These are phyloP conservation scores for Durusdinium trenchii DNA, from an alignment of 73 alveolate genomes.

Conservation along the genomic window DNA sequence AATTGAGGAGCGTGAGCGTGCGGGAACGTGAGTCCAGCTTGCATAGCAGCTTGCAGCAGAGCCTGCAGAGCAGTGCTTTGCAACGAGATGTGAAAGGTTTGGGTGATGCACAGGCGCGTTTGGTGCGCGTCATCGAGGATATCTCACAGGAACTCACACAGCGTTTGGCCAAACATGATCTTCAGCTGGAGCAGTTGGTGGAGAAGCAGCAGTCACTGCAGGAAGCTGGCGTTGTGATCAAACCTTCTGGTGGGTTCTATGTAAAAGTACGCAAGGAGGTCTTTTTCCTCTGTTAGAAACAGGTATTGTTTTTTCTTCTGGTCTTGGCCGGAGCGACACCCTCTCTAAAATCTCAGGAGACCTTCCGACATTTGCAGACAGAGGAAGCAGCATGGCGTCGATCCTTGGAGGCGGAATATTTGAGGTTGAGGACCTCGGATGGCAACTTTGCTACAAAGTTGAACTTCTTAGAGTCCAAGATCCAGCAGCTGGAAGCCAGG, in stretches of 20 bases:
- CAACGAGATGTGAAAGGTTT: constrained; percentile 79
- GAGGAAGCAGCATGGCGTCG: constrained; percentile 21
- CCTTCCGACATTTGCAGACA: constrained; percentile 3
- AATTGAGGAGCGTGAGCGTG: too few species aligned
- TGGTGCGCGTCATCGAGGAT: constrained; percentile 78
- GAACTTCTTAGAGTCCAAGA: constrained; percentile 62
- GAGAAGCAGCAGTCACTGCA: constrained; percentile 39
- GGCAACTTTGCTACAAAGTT: constrained; percentile 43
- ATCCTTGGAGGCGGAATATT: constrained; percentile 75
- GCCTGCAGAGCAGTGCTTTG: not conserved
- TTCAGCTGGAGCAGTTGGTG: constrained; percentile 3
- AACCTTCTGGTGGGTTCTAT: too few species aligned
- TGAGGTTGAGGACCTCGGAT: constrained; percentile 67
- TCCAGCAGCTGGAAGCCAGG: not conserved
- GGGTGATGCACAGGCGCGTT: constrained; percentile 60
- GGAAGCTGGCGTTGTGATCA: too few species aligned
- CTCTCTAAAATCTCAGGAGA: constrained; percentile 20
- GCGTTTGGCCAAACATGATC: not conserved
- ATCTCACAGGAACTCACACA: constrained; percentile 39
- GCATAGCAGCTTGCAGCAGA: too few species aligned
- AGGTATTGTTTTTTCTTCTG: too few species aligned
- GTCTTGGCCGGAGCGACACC: too few species aligned
- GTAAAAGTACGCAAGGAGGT: too few species aligned
- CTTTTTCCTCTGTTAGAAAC: too few species aligned
- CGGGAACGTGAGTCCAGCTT: too few species aligned